These are phyloP conservation scores for Corylus heterophylla DNA, from an alignment of 306 rosid genomes.

Conservation along the genomic window DNA sequence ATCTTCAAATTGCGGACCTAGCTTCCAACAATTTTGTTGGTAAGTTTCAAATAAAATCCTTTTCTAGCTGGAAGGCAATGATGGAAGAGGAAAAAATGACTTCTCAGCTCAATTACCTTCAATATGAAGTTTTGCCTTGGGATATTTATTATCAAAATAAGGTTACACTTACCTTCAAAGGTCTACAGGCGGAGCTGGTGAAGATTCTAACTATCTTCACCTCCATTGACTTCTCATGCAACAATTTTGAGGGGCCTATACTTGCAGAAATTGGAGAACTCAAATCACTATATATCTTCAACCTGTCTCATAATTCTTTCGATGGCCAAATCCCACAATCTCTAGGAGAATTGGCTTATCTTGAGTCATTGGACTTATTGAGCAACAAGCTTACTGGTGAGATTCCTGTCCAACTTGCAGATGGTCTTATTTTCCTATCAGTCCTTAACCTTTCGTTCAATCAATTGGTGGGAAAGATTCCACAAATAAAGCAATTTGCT, in stretches of 20 bases:
- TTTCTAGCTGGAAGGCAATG: constrained; percentile 51
- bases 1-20: constrained; percentile 43
- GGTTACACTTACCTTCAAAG: constrained; percentile 20
- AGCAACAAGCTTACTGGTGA: constrained; percentile 18
- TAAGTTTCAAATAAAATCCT: constrained; percentile 20
- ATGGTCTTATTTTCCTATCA: constrained; percentile 16
- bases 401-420: constrained; percentile 31
- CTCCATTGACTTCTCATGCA: constrained; percentile 21
- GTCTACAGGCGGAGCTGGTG: not conserved
- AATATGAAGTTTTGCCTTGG: not conserved
- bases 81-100: constrained; percentile 3
- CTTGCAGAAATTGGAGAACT: constrained; percentile 21
- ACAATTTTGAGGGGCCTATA: constrained; percentile 22
- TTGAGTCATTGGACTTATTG: constrained; percentile 46
- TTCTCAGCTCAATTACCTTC: not conserved
- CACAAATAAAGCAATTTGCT: constrained; percentile 36
- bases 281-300: constrained; percentile 12
- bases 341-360: constrained; percentile 12
- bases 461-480: constrained; percentile 37
- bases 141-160: constrained; percentile 18
- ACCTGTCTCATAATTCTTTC: constrained; percentile 27
- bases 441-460: constrained; percentile 37
- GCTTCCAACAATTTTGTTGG: constrained; percentile 45
- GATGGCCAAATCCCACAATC: constrained; percentile 36
- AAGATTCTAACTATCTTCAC: constrained; percentile 20